These are phyloP conservation scores for Termitomyces sp. DNA, from an alignment of 768 basidiomycete genomes.

Conservation along the genomic window DNA sequence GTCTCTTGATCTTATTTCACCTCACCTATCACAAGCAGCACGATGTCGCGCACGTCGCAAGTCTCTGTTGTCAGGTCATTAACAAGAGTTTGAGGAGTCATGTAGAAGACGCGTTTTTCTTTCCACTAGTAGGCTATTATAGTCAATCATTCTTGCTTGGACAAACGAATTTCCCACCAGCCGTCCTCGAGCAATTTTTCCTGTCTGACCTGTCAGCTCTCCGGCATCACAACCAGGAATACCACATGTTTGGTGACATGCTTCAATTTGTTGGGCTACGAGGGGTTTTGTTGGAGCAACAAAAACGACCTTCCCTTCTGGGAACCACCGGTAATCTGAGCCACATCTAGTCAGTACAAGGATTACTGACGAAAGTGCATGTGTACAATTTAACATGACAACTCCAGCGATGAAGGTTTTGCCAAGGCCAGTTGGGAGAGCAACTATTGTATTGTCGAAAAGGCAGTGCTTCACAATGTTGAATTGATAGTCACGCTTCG, in stretches of 20 bases:
- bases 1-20: not conserved
- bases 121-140: constrained; percentile 51
- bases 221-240: constrained; percentile 84
- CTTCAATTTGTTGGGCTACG: constrained; percentile 91
- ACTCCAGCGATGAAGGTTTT: constrained; percentile 98
- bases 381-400: constrained; percentile 87
- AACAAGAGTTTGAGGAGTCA: constrained; percentile 92
- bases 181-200: constrained; percentile 47
- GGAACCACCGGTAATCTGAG: constrained; percentile 89
- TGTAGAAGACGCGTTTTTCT: constrained; percentile 86
- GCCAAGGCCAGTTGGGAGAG: constrained; percentile 92
- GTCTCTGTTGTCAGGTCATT: constrained; percentile 76
- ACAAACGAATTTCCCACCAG: constrained; percentile 44
- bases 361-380: not conserved
- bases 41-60: constrained; percentile 76
- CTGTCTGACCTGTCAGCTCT: constrained; percentile 81
- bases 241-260: constrained; percentile 90
- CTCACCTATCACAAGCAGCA: constrained; percentile 85
- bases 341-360: constrained; percentile 4
- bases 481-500: constrained; percentile 90
- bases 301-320: constrained; percentile 88
- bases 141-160: not conserved
- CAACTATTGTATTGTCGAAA: constrained; percentile 91
- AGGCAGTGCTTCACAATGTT: constrained; percentile 86
- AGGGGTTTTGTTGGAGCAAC: constrained; percentile 96